Base-by-base conservation (phyloP, 108 stramenopile genomes). In the Skeletonema marinoi region DNA sequence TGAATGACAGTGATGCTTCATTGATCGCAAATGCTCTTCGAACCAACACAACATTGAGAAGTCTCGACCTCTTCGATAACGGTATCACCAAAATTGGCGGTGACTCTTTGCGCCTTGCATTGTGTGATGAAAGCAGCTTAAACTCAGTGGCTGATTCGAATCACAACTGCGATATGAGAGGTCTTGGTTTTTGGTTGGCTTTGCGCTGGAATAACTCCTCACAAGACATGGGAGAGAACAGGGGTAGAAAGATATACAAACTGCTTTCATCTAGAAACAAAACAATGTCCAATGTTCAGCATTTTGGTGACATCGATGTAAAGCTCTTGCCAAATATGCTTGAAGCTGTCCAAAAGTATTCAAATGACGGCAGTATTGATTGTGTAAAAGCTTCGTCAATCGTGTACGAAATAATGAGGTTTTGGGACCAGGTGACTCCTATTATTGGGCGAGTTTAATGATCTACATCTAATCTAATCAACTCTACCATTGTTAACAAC, bases 1-100 rank as follows among this genome's bases (percentile, higher is more conserved):
- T 64, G 36, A 64, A 33, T 21, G 63, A 33, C 25, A 19, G 32
- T 39, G 30, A 33, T 21, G 32, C 32, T 25, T 13, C 4, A 10
- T 38, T 64, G 63, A 10, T 64, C 12, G 63, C 63, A 19, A 39
- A 39, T 39, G 63, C 63, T 2, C 63, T 64, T 39, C 33, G 63
- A 17, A 39, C 19, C 8, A 64, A 64, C 63, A 38, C 35, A 11
- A 35, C 33, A 19, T 21, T 64, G 63, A 36, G 63, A 64, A 9
- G 19, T 0, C 33, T 64, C 38, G 8, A 35, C 6, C 62, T 63
- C n/a, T n/a, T n/a, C n/a, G n/a, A n/a, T 17, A 63, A 32, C 21
- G 6, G 6, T 7, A 64, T 39, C 63, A 64, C 31, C 16, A 3
- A 38, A 0, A 6, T 0, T 36, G 63, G 32, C 4, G 1, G 0